A percentile compares a stretch with the other conserved stretches of the same genome.
Conservation (phyloP, 305 asterid species). For the Coffea humblotiana region DNA sequence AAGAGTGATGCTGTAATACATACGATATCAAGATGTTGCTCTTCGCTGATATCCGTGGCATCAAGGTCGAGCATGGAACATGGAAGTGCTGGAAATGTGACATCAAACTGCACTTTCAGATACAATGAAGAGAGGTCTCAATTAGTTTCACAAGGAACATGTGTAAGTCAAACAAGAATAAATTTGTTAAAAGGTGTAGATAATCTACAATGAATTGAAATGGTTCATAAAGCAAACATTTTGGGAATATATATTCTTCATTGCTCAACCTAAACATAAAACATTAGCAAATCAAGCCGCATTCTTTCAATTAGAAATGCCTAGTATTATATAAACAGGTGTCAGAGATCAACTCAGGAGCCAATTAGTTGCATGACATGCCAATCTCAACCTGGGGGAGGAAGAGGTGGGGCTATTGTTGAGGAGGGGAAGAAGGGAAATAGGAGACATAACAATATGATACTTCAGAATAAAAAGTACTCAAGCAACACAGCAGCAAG, state of each 20-base stretch:
- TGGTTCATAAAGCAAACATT: no score
- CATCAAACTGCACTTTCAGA: slow-evolving; percentile 86
- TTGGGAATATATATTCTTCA: neutral
- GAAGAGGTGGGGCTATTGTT: no score
- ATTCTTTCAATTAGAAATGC: neutral
- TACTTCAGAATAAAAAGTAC: neutral
- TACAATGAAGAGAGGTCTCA: slow-evolving; percentile 24
- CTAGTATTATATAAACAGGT: neutral
- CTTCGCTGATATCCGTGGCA: slow-evolving; percentile 99
- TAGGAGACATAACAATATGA: neutral
- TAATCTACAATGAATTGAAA: no score
- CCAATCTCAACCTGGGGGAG: no score
- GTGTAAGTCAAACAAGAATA: slow-evolving; percentile 2
- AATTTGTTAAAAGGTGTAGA: neutral
- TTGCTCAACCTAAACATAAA: neutral
- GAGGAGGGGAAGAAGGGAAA: neutral
- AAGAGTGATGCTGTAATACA: slow-evolving; percentile 30
- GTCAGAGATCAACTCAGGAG: neutral
- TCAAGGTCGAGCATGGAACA: slow-evolving; percentile 91
- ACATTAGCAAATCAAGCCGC: neutral
- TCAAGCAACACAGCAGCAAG: neutral
- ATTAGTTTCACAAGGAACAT: slow-evolving; percentile 16
- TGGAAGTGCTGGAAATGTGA: slow-evolving; percentile 92
- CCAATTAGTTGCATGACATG: neutral
- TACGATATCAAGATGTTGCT: slow-evolving; percentile 97